Evolutionary conservation across 164 flowering plant species (phyloP).

Genomic region (Vitis cinerea): DNA sequence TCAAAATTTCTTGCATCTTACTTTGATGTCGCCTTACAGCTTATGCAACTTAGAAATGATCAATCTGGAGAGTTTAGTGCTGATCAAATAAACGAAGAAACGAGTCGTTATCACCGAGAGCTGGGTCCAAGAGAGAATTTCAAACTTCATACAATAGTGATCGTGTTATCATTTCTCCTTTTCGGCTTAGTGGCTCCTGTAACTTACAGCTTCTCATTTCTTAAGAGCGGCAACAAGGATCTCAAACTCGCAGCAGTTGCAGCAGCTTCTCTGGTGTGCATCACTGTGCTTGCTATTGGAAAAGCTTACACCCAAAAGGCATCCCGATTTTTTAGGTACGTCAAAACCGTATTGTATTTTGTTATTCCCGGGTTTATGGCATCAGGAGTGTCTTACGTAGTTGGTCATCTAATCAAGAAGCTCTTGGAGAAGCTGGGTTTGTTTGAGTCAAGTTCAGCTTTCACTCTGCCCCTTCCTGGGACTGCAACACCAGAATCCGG

Average conservation of each 20-base stretch:
- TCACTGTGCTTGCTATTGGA: conserved; percentile 40
- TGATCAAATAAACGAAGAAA: background rate
- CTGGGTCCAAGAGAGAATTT: background rate
- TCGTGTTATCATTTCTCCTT: conserved; percentile 8
- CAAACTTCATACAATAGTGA: background rate
- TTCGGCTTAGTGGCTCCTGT: conserved; percentile 35
- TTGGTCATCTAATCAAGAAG: conserved; percentile 32
- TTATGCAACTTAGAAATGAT: too few relatives aligned
- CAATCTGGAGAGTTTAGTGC: too few relatives aligned
- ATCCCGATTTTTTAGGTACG: conserved; percentile 21
- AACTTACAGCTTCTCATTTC: conserved; percentile 38
- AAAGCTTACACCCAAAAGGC: conserved; percentile 41
- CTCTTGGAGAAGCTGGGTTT: conserved; percentile 34
- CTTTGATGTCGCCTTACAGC: too few relatives aligned
- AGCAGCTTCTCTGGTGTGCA: conserved; percentile 44
- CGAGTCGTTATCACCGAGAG: background rate
- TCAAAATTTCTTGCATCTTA: too few relatives aligned
- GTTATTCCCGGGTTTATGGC: conserved; percentile 27
- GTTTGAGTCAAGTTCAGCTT: conserved; percentile 24
- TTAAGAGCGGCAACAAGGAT: conserved; percentile 33
- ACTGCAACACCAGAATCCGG: background rate
- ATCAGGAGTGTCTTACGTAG: conserved; percentile 42
- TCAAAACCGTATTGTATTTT: conserved; percentile 33
- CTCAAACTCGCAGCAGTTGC: conserved; percentile 41
- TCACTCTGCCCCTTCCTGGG: background rate